phyloP scores from a whole-genome alignment of 495 filamentous ascomycete genomes.

The Neurospora sp. region DNA sequence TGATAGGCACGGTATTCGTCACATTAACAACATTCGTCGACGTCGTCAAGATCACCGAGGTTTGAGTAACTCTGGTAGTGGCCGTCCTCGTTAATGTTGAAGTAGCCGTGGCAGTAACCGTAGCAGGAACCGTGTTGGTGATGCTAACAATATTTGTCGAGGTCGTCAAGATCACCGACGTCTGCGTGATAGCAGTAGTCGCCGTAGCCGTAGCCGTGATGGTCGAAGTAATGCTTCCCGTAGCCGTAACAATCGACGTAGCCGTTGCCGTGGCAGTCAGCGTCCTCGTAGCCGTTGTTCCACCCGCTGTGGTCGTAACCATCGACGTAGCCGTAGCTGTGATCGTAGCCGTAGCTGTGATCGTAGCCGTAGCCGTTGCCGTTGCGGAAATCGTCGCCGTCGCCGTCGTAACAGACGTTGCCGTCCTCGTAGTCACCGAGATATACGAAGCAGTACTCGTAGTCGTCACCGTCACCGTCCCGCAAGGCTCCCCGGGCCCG shows the following conservation, averaged over 20 bases:
- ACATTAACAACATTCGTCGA: background rate
- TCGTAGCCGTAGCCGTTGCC: background rate
- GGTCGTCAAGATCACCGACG: slow-evolving; percentile 10
- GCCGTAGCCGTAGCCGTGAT: background rate
- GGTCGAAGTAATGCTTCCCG: background rate
- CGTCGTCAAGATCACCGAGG: background rate
- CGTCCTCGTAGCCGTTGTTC: background rate
- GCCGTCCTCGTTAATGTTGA: background rate
- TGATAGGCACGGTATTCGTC: background rate
- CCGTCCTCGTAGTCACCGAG: background rate
- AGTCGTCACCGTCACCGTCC: background rate
- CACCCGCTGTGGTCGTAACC: background rate
- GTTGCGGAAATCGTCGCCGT: background rate
- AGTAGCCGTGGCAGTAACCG: slow-evolving; percentile 9
- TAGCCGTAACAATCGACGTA: too few species aligned
- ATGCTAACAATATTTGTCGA: slow-evolving; percentile 19
- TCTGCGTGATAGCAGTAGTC: slow-evolving; percentile 14
- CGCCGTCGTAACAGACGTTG: background rate
- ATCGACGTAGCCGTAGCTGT: background rate
- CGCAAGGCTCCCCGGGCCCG: background rate
- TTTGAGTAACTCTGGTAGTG: background rate
- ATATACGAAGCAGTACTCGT: slow-evolving; percentile 9
- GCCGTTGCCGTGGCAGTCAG: background rate
- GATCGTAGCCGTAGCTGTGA: background rate
- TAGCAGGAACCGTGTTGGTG: slow-evolving; percentile 3